A percentile compares a stretch with the other conserved stretches of the same genome.
Evolutionary conservation across 768 basidiomycete genomes (phyloP).

Genomic region (Filobasidium wieringae): DNA sequence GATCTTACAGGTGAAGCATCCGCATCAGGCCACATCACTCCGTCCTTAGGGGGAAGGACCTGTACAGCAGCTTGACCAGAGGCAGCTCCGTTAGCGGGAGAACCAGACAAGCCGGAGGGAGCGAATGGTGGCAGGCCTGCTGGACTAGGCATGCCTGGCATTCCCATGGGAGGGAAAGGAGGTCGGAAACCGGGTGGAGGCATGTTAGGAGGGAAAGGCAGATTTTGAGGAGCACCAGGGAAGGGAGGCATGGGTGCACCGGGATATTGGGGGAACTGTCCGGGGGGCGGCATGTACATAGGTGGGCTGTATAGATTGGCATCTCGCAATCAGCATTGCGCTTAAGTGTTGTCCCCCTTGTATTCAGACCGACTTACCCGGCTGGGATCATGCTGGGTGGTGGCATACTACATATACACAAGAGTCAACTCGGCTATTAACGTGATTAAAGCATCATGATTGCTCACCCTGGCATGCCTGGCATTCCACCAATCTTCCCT

Average conservation of each 20-base stretch:
- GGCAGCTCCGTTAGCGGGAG: constrained; percentile 12
- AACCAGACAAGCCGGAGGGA: constrained; percentile 5
- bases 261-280: constrained; percentile 41
- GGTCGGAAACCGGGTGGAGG: constrained; percentile 32
- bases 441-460: neutral
- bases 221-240: constrained; percentile 42
- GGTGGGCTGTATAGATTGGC: neutral
- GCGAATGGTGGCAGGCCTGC: constrained; percentile 24
- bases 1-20: constrained; percentile 30
- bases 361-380: constrained; percentile 23
- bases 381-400: constrained; percentile 12
- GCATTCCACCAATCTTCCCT: constrained; percentile 39
- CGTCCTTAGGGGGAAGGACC: constrained; percentile 32
- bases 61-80: constrained; percentile 16
- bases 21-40: constrained; percentile 38
- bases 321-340: neutral
- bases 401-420: neutral
- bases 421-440: neutral
- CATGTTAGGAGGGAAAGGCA: constrained; percentile 5
- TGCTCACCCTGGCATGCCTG: constrained; percentile 38
- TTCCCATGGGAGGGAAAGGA: constrained; percentile 23
- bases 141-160: constrained; percentile 32
- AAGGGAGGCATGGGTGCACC: constrained; percentile 45
- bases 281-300: constrained; percentile 13
- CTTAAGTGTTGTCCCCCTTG: constrained; percentile 28